Base-by-base conservation (phyloP, 2,329 filamentous ascomycete genomes). In the Elsinoe necatrix region DNA sequence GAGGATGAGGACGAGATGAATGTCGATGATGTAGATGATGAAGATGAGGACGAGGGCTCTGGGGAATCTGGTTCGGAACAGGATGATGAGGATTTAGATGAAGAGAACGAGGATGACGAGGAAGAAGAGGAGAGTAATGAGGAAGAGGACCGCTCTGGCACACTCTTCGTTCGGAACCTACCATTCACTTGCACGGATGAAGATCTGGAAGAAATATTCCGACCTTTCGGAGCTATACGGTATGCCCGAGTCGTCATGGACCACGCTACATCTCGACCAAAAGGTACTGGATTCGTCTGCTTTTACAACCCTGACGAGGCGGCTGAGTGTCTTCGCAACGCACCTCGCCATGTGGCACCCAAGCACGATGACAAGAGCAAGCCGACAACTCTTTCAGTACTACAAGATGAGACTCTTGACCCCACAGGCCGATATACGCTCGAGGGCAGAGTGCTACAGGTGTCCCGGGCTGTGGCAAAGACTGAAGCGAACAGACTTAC, bases 231-330 rank as follows among this genome's bases (percentile, higher is more conserved):
- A 23, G 80, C 80, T n/a, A 77, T 96, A 37, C 82, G 91, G 35
- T 98, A 97, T 69, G 93, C 92, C 4, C 82, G 95, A 62, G 85
- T 96, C 8, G 95, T 98, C 35, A 81, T 95, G 68, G 92, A 98
- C 68, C 85, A 80, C 47, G 82, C 83, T 21, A 95, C 89, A 0
- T 90, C 91, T 63, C 85, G 89, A 54, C 89, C 93, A 1, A 89
- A 87, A 48, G 93, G 93, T 23, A 97, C 92, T 29, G 93, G 86
- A 3, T 98, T 98, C 66, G 92, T 97, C 27, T 95, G 89, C 73
- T 98, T 98, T 73, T 85, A 85, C 72, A 84, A 86, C 51, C 74
- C 77, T 35, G 81, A 86, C 18, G 89, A 95, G 66, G 88, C 85
- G 62, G 83, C 85, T 67, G 71, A 77, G 18, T 97, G 93, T 68